Evolutionary conservation across 106 monocot species (phyloP), one percentile per base, ranked within the genome.

Genomic region (Dioscorea alata): DNA sequence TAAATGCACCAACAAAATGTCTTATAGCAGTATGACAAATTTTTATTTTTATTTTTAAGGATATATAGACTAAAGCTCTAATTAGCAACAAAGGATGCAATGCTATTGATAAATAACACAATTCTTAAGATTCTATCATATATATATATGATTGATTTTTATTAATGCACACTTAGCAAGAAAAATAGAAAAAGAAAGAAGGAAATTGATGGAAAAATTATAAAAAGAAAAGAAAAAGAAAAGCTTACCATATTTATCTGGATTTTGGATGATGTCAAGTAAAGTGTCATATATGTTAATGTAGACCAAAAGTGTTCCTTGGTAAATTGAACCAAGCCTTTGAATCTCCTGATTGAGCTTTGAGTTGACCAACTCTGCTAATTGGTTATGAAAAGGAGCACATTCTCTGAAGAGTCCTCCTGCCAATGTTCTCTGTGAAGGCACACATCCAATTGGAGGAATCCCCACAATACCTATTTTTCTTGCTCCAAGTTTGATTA

Each of bases 401-500:
- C 90, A 90, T 2, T 79, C 64, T 69, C 88, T 76, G 12, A 67
- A 49, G 9, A 77, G 33, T 6, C 88, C 87, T 23, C 90, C 90
- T 7, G 71, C 76, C 14, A 75, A 22, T 19, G 89, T 86, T 67
- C 83, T 79, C 70, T 86, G 84, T 8, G 82, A 82, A 50, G 93
- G 89, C 19, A 93, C 5, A 42, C 89, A 93, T 32, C 93, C 93
- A n/a, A 93, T 57, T 12, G 93, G 93, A 18, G 93, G 86, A 23
- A 81, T 33, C 18, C 89, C 74, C 16, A 77, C 66, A 23, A 89
- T 59, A 2, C 10, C 65, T 20, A 90, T 65, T 62, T 71, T 84
- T 33, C 80, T 68, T 20, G 86, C 93, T 12, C 93, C 89, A 22
- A 72, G 9, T 0, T 50, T 62, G 70, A 76, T 68, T 16, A 93